Evolutionary conservation across 345 rosid genomes (phyloP), one percentile per base, ranked within the genome.

Genomic region (Xanthoceras sorbifolium): DNA sequence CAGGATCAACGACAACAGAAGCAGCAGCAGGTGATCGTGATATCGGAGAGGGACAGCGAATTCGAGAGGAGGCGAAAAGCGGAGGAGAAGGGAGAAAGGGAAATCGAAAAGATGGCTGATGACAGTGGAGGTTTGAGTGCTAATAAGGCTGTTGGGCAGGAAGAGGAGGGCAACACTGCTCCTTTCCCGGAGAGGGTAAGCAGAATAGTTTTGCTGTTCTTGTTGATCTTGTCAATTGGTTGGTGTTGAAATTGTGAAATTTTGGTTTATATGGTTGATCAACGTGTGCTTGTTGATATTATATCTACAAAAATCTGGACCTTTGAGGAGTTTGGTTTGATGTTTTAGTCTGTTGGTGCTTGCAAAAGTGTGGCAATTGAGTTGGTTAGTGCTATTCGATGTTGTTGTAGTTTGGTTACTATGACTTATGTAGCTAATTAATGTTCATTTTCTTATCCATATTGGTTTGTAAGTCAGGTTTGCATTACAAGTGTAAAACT

Each of bases 161-260:
- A 94, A 79, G 98, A 96, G 83, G 99, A 96, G 85, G 97, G 95
- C 59, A 90, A 84, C 69, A 89, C 97, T 15, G 93, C 89, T 10
- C 99, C 99, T 25, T 87, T 96, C 67, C 99, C 99, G 0, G 97
- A 96, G 75, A 89, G 87, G 85, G 99, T 96, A 82, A 55, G 85
- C 12, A 1, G 29, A 34, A 18, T 67, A 2, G 29, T 36, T 79
- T 61, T 69, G 22, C 0, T 61, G 18, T 52, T 57, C 5, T 18
- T 42, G 65, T 7, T 44, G 28, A 3, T n/a, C 54, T 54, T 44
- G 9, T 60, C 20, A 50, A 23, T 25, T 18, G 38, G 26, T 79
- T 69, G 64, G 46, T 52, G 29, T 54, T 46, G 55, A 17, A 73
- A 22, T 20, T 28, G 26, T 29, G 42, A 23, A 40, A 23, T 62